These are phyloP conservation scores for Jaminaea rosea DNA, from an alignment of 1,284 basidiomycete genomes.

Conservation along the genomic window DNA sequence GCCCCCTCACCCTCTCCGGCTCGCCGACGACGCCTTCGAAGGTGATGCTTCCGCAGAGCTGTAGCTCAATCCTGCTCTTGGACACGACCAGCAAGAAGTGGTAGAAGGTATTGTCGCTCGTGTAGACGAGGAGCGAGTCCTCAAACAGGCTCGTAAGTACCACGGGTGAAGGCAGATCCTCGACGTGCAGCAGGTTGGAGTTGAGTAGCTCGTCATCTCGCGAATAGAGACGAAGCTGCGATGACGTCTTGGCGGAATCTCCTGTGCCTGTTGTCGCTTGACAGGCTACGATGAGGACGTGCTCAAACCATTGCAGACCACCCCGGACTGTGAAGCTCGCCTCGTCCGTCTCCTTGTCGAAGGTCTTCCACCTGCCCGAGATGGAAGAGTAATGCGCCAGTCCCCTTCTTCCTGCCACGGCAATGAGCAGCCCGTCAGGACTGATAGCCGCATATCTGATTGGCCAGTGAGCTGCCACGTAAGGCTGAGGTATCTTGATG, in stretches of 20 bases:
- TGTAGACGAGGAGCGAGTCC: slow-evolving; percentile 92
- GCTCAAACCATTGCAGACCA: slow-evolving; percentile 92
- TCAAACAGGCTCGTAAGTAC: slow-evolving; percentile 66
- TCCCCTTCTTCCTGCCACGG: slow-evolving; percentile 82
- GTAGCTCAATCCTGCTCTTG: slow-evolving; percentile 69
- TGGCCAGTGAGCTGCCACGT: slow-evolving; percentile 87
- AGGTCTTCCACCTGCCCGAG: slow-evolving; percentile 91
- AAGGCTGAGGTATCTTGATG: slow-evolving; percentile 65
- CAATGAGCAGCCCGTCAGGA: slow-evolving; percentile 79
- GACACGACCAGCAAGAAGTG: slow-evolving; percentile 89
- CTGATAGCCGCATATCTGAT: slow-evolving; percentile 87
- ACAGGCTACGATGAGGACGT: slow-evolving; percentile 78
- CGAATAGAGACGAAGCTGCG: slow-evolving; percentile 81
- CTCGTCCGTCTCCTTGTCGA: slow-evolving; percentile 75
- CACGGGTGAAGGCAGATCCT: slow-evolving; percentile 59
- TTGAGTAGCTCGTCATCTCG: slow-evolving; percentile 82
- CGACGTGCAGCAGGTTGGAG: slow-evolving; percentile 72
- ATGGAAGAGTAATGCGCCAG: slow-evolving; percentile 86
- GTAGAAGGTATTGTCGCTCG: slow-evolving; percentile 84
- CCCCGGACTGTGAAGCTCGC: slow-evolving; percentile 79
- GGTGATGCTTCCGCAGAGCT: slow-evolving; percentile 81
- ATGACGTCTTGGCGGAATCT: slow-evolving; percentile 27
- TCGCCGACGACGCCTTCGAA: slow-evolving; percentile 83
- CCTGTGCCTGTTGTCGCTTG: slow-evolving; percentile 44
- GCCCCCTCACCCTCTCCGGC: slow-evolving; percentile 73